Evolutionary conservation across 345 rosid species (phyloP).

Genomic region (Boechera stricta): DNA sequence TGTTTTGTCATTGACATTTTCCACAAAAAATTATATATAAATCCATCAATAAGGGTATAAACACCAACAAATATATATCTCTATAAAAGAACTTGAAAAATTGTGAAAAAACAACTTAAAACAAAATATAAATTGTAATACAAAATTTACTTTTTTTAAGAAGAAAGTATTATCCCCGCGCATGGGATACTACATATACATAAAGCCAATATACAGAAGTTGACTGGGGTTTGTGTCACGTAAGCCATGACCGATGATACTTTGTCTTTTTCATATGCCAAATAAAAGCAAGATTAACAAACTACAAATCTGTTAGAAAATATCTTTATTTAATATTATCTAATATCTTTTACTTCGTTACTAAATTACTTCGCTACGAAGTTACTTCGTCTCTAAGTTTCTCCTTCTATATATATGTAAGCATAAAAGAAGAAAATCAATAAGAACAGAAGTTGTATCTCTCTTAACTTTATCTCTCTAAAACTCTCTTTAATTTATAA

Average conservation of each 20-base stretch:
- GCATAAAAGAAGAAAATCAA: no score
- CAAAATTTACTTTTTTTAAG: background rate
- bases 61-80: no score
- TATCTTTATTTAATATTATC: no score
- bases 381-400: no score
- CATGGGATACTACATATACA: slow-evolving; percentile 6
- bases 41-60: no score
- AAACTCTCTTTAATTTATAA: no score
- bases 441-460: no score
- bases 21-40: background rate
- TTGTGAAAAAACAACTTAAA: background rate
- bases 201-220: slow-evolving; percentile 3
- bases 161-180: background rate
- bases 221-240: slow-evolving; percentile 33
- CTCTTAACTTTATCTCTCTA: no score
- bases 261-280: background rate
- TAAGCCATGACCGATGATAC: slow-evolving; percentile 44
- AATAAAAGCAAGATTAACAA: background rate
- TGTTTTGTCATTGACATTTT: background rate
- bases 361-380: no score
- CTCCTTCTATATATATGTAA: no score
- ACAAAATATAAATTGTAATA: no score
- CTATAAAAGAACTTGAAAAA: background rate
- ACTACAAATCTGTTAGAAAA: background rate
- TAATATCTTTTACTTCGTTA: no score